Base-by-base conservation (phyloP, 2,329 filamentous ascomycete genomes). In the Neofusicoccum cordaticola region DNA sequence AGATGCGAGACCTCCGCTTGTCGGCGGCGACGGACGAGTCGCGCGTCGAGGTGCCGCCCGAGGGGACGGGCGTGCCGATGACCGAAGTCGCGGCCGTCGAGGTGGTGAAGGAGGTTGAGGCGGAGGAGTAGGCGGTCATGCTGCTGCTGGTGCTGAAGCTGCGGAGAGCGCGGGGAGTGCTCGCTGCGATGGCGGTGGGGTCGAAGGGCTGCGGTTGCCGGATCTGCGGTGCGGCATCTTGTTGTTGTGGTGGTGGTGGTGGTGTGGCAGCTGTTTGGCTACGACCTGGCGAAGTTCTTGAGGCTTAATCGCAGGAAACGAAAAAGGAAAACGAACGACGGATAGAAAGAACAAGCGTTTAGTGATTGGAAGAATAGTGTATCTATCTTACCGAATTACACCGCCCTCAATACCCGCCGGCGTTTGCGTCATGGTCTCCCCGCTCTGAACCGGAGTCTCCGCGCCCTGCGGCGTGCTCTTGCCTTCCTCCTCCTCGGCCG, bases 321-420 rank as follows among this genome's bases (percentile, higher is more conserved):
- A 19, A n/a, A 45, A 56, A 47, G 31, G 31, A 15, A 35, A 19
- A 15, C 2, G 27, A 17, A n/a, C 12, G 34, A 19, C 9, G 12
- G 53, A 45, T 34, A 27, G 53, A 27, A 56, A 42, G 52, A 52
- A 56, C 17, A 56, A 13, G 39, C 39, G 39, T 44, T 58, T 58
- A 58, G 53, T 58, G 53, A 34, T 58, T 58, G 53, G 53, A 58
- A 60, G 56, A 60, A 60, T 47, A 60, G 56, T 58, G 53, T 60
- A 47, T 63, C 61, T 63, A 53, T 53, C 61, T 63, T 63, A 63
- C 61, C 61, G 61, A 53, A 63, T 63, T 56, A 63, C 61, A 47
- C 50, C 61, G 61, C 61, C 61, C 48, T 63, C 61, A 47, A 63
- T 44, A 31, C 61, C 61, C 41, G 61, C 61, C 19, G 61, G 61